Evolutionary conservation across 805 yeast genomes (phyloP).

Genomic region (Lachancea meyersii): DNA sequence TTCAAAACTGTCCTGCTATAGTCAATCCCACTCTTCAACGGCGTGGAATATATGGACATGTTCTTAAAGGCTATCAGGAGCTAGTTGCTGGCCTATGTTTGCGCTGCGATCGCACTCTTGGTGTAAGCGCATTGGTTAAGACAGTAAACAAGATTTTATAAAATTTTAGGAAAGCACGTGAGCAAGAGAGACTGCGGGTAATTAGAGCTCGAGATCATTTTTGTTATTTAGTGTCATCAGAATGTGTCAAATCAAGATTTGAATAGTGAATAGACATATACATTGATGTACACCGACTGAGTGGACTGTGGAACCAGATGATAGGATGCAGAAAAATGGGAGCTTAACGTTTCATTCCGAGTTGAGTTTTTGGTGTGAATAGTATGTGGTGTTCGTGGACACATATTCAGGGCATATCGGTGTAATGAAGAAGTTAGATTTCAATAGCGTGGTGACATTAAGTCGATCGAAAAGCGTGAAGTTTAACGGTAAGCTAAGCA

Average conservation of each 20-base stretch:
- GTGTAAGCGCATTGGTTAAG: not conserved
- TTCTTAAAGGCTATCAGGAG: not conserved
- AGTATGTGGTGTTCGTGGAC: no score
- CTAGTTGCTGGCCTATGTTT: not conserved
- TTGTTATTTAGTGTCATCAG: not conserved
- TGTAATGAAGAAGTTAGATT: no score
- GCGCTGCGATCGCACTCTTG: not conserved
- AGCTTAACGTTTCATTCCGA: no score
- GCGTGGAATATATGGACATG: slow-evolving; percentile 30
- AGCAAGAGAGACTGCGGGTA: not conserved
- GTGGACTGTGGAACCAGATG: no score
- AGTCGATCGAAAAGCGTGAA: no score
- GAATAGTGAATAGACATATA: no score
- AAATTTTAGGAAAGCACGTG: slow-evolving; percentile 1
- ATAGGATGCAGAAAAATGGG: no score
- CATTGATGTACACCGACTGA: no score
- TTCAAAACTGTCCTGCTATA: slow-evolving; percentile 20
- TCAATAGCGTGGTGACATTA: no score
- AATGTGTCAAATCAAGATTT: not conserved
- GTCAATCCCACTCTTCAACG: slow-evolving; percentile 29
- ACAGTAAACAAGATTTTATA: not conserved
- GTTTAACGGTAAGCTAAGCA: no score
- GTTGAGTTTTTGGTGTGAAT: no score
- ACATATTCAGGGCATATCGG: no score
- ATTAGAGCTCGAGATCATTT: not conserved